Conservation (phyloP, 2,329 filamentous ascomycete genomes). For the Xylariomycetidae sp. region DNA sequence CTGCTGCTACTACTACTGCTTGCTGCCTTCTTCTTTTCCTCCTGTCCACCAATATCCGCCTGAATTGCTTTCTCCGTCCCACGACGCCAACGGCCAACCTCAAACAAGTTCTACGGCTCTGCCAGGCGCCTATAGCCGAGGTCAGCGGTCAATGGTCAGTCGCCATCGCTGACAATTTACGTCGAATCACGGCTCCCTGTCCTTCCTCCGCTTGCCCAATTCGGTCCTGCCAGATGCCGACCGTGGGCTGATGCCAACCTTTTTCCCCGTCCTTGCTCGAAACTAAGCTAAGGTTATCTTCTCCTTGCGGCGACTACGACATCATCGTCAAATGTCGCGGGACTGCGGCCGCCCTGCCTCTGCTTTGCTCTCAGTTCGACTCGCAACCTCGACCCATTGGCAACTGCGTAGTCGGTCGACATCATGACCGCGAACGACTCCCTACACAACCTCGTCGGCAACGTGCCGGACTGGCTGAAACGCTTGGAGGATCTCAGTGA, state of each 20-base stretch:
- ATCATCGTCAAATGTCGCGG: conserved; percentile 6
- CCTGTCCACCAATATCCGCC: no score
- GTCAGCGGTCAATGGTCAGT: no score
- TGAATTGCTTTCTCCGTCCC: no score
- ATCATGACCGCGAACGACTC: conserved; percentile 45
- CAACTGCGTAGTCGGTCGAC: no score
- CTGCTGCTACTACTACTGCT: no score
- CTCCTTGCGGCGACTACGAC: conserved; percentile 1
- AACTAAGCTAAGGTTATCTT: no score
- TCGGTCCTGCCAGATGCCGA: conserved; percentile 7
- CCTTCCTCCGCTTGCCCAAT: conserved; percentile 3
- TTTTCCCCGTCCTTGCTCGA: conserved; percentile 4
- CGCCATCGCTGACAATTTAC: no score
- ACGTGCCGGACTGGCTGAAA: conserved; percentile 54
- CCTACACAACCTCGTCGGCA: conserved; percentile 45
- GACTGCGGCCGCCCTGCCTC: conserved; percentile 4
- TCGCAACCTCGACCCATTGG: neutral
- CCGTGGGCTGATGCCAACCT: conserved; percentile 1
- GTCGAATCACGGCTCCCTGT: conserved; percentile 1
- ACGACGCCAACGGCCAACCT: no score
- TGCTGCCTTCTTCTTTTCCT: no score
- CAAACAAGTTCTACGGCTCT: no score
- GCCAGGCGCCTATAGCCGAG: no score
- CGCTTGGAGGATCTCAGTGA: conserved; percentile 54
- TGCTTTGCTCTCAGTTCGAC: conserved; percentile 5